Percentiles rank a stretch among this genome's conserved stretches.
These are phyloP conservation scores for Amanita muscaria DNA, from an alignment of 768 basidiomycete genomes.

Conservation along the genomic window DNA sequence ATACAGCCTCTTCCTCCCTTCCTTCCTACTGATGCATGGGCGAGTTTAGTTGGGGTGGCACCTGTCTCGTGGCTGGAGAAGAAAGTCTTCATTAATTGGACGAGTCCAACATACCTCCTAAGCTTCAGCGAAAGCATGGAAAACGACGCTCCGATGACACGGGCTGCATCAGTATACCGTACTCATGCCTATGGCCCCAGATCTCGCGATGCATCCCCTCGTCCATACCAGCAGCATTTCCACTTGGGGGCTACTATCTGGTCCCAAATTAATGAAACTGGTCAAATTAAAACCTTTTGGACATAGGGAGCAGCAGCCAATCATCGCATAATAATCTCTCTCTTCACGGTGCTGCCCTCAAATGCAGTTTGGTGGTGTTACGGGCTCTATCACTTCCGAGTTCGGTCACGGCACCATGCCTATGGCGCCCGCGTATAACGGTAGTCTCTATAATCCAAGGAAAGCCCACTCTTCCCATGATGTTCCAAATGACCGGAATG, in stretches of 20 bases:
- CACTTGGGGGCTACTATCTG: slow-evolving; percentile 81
- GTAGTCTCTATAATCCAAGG: slow-evolving; percentile 72
- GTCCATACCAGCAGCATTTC: slow-evolving; percentile 61
- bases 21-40: slow-evolving; percentile 98
- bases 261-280: slow-evolving; percentile 65
- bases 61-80: slow-evolving; percentile 88
- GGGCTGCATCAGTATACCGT: slow-evolving; percentile 47
- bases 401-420: slow-evolving; percentile 51
- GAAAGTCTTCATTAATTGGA: slow-evolving; percentile 92
- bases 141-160: slow-evolving; percentile 70
- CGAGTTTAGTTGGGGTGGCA: slow-evolving; percentile 94
- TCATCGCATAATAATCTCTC: slow-evolving; percentile 52
- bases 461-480: slow-evolving; percentile 35
- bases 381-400: slow-evolving; percentile 61
- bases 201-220: slow-evolving; percentile 58
- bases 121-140: slow-evolving; percentile 96
- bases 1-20: slow-evolving; percentile 88
- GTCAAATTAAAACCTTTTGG: slow-evolving; percentile 50
- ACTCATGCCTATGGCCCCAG: slow-evolving; percentile 41
- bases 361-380: slow-evolving; percentile 58
- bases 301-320: slow-evolving; percentile 33
- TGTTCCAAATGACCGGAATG: slow-evolving; percentile 64
- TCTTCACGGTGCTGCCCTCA: slow-evolving; percentile 45
- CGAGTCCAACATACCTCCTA: slow-evolving; percentile 95
- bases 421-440: slow-evolving; percentile 56